phyloP scores from a whole-genome alignment of 2,329 filamentous ascomycete species.

The Xylaria sp. region DNA sequence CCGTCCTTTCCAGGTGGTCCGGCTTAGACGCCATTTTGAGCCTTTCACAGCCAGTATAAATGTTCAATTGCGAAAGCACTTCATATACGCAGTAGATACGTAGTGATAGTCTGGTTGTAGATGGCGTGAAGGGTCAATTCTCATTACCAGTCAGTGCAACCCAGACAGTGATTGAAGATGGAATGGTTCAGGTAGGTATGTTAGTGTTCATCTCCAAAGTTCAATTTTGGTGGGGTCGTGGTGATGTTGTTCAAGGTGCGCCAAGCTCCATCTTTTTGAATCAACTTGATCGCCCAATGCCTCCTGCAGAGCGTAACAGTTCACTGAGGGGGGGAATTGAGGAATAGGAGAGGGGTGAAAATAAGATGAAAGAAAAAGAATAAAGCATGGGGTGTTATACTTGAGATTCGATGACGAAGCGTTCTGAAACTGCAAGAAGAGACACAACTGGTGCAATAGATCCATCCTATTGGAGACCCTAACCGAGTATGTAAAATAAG shows the following conservation, averaged over 20 bases:
- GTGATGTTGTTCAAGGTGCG: neutral
- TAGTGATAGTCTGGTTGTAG: no score
- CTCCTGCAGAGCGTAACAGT: no score
- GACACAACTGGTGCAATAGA: neutral
- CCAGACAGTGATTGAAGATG: neutral
- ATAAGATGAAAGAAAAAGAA: neutral
- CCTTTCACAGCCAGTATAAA: neutral
- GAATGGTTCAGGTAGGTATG: neutral
- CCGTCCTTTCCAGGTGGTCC: constrained; percentile 77
- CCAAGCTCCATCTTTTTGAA: neutral
- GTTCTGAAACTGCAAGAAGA: no score
- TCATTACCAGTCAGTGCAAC: neutral
- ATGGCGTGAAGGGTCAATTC: neutral
- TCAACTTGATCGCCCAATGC: neutral
- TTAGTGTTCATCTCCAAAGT: constrained; percentile 1
- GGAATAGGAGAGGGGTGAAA: neutral
- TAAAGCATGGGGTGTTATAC: neutral
- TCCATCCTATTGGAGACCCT: neutral
- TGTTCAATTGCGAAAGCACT: neutral
- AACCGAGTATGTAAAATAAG: neutral
- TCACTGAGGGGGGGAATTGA: no score
- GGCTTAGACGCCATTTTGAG: constrained; percentile 47
- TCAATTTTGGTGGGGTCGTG: constrained; percentile 11
- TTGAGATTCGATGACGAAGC: neutral
- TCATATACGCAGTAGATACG: neutral